Conservation (phyloP, 1,284 basidiomycete species). For the Boletus holoroseus region DNA sequence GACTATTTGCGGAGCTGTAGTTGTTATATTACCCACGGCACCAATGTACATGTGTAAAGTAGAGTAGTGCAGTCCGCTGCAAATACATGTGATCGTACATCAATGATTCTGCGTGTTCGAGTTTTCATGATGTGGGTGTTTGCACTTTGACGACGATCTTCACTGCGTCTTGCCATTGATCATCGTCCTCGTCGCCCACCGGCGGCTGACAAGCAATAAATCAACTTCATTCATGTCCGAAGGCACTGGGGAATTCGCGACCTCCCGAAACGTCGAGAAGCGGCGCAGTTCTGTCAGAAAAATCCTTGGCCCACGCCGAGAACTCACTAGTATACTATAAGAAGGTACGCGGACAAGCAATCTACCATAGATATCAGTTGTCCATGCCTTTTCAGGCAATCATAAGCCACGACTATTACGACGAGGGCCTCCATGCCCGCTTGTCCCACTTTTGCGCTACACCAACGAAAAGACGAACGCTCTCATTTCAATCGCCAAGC, state of each 20-base stretch:
- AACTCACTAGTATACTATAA: neutral
- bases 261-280: slow-evolving; percentile 9
- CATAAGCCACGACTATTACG: neutral
- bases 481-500: neutral
- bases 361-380: neutral
- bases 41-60: slow-evolving; percentile 23
- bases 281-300: neutral
- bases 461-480: neutral
- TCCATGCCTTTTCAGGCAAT: neutral
- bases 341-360: neutral
- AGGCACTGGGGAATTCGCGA: slow-evolving; percentile 1
- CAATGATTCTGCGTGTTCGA: neutral
- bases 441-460: neutral
- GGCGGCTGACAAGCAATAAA: slow-evolving; percentile 11
- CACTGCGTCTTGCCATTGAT: slow-evolving; percentile 8
- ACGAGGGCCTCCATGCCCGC: neutral
- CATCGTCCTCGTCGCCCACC: slow-evolving; percentile 20
- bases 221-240: slow-evolving; percentile 24
- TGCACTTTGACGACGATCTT: slow-evolving; percentile 14
- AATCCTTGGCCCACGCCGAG: neutral
- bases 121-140: neutral
- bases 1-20: slow-evolving; percentile 11
- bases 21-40: slow-evolving; percentile 1
- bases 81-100: slow-evolving; percentile 5
- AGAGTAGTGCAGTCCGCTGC: slow-evolving; percentile 2